Evolutionary conservation across 192 early-diverging fungal species (phyloP), one percentile per base, ranked within the genome.

Genomic region (Umbelopsis sp.): DNA sequence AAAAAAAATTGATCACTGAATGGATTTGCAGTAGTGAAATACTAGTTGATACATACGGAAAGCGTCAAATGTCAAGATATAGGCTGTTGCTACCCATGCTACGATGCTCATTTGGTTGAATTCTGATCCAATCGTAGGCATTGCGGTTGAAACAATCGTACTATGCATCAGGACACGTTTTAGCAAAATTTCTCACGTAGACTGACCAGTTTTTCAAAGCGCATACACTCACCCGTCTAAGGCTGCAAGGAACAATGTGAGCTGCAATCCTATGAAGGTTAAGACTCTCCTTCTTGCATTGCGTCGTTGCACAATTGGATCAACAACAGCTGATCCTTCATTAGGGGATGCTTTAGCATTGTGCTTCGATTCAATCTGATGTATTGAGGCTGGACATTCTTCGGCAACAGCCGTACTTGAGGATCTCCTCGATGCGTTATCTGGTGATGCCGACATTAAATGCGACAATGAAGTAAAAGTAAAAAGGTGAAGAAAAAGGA

Each of bases 131-230:
- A 98, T 97, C 0, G 72, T 77, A 24, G 88, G 82, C 34, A 94
- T 82, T 3, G 92, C 86, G 0, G 94, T 94, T 1, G 91, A 82
- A n/a, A 98, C 88, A 66, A 98, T 96, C 0, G 93, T 96, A 52
- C 89, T 78, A 45, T 26, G 9, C 22, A 59, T 56, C 17, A 24
- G 41, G 26, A 8, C 10, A 54, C 20, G 53, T 6, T 25, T 11
- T 14, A 43, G 4, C 7, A 29, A 41, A 36, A 12, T 11, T 38
- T 45, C 38, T 26, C 16, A 41, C 32, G 51, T 43, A 32, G 10
- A 11, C 45, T 24, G 6, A 51, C 14, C 38, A 70, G 22, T 53
- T 8, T 68, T 34, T 6, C 38, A 1, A 41, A 1, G 38, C 38
- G 38, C 10, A 38, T 44, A 16, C 1, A 59, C n/a, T 71, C 74